Conservation (phyloP, 2,329 filamentous ascomycete species). For the Cylindrodendrum hubeiense region DNA sequence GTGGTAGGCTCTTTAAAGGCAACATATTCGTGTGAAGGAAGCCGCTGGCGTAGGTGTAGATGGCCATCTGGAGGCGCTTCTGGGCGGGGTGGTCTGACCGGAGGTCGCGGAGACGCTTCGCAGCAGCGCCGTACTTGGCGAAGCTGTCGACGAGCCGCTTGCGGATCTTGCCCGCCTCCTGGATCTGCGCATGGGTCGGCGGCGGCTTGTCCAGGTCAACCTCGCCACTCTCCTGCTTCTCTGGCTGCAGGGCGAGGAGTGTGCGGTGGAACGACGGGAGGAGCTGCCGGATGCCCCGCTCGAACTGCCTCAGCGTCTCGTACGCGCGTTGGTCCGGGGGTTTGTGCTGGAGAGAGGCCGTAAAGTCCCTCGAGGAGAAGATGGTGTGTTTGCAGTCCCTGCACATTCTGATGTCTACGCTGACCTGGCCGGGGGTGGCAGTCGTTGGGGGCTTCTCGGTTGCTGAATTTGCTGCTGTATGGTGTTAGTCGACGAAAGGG, state of each 20-base stretch:
- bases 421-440: constrained; percentile 63
- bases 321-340: constrained; percentile 85
- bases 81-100: constrained; percentile 80
- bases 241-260: constrained; percentile 76
- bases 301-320: constrained; percentile 86
- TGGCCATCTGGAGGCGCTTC: constrained; percentile 79
- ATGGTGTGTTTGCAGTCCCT: constrained; percentile 80
- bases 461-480: constrained; percentile 41
- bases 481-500: not conserved
- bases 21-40: constrained; percentile 94
- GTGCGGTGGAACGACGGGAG: constrained; percentile 88
- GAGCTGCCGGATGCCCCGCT: constrained; percentile 84
- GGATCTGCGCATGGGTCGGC: constrained; percentile 75
- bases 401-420: constrained; percentile 90
- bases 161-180: constrained; percentile 90
- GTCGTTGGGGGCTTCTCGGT: constrained; percentile 56
- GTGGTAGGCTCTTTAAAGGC: constrained; percentile 81
- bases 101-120: constrained; percentile 83
- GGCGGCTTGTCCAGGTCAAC: constrained; percentile 56
- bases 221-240: constrained; percentile 53
- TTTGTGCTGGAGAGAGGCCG: constrained; percentile 74
- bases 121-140: constrained; percentile 86
- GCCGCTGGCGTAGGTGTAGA: constrained; percentile 84
- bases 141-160: constrained; percentile 91
- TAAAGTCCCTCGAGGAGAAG: constrained; percentile 80